Base-by-base conservation (phyloP, 2,329 filamentous ascomycete species). In the Alternaria gansuensis region DNA sequence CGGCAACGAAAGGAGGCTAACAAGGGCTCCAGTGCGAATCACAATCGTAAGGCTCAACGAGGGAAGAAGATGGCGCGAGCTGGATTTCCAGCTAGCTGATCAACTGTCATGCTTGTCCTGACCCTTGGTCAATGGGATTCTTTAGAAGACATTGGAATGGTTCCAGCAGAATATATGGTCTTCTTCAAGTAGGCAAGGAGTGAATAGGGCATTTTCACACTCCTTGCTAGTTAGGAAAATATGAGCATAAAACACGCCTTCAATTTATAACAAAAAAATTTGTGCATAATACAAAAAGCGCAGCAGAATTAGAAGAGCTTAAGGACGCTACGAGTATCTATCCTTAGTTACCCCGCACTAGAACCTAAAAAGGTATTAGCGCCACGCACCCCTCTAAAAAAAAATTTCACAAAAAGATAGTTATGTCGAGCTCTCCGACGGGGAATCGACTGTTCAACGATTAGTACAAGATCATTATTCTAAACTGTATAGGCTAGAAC, bases 11-110 rank as follows among this genome's bases (percentile, higher is more conserved):
- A 97, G 74, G 93, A 96, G 73, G 88, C 90, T 26, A 90, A 88
- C 67, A 97, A 97, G 76, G 84, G 88, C 3, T 91, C 90, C 23
- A 83, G 90, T 60, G 93, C 92, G 31, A 97, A 97, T 73, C 93
- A 97, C 75, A 95, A 92, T 76, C 86, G 93, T 26, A 85, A 92
- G 49, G 90, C 96, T 72, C 84, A 86, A 68, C 78, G 85, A 57
- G 86, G 85, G 44, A 85, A 79, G 73, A 88, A 88, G 76, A 85
- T 88, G 80, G 85, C 85, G 3, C 80, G 85, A 61, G 85, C 82
- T 51, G 85, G 85, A 2, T 80, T 83, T 60, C 55, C 80, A 10
- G 81, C 79, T 33, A 58, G 55, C 8, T 58, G 44, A 48, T 21
- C 7, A 17, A 34, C 6, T 24, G n/a, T 34, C 1, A 13, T 36